Base-by-base conservation (phyloP, 352 stramenopile species). In the Phytophthora sansomeana region DNA sequence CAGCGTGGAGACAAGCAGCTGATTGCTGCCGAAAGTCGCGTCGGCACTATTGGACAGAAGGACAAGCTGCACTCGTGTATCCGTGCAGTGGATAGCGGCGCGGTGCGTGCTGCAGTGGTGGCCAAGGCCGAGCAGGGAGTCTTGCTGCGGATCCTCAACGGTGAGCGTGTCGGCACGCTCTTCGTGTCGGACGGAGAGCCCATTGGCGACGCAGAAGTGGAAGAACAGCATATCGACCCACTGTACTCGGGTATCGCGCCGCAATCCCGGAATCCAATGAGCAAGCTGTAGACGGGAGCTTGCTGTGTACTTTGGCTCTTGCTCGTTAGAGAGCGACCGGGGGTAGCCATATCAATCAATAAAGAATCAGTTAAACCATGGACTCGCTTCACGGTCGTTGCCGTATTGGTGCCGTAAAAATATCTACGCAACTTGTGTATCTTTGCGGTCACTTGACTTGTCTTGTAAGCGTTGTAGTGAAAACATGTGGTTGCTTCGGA, bases 1-100 rank as follows among this genome's bases (percentile, higher is more conserved):
- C 68, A 67, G 16, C 73, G 77, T 5, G 66, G 69, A 2, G 67
- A 87, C 50, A 79, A 85, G 32, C 73, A 80, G 7, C 24, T 76
- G 17, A 70, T 89, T 48, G 72, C 69, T 5, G 30, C 69, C 0
- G 79, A 89, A 30, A 93, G 84, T 19, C 83, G 83, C 16, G 79
- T 91, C 10, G 82, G 85, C 5, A 54, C 72, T 0, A 70, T 92
- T 5, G 87, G 87, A 19, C 87, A 95, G 71, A 85, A 80, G 44
- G 87, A 95, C 75, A 95, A 95, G 66, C 72, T 92, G 10, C 68
- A 91, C 69, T 89, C 87, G 51, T 93, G 82, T 65, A 88, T 95
- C 42, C 83, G 84, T 39, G 87, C 84, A 7, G 84, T 95, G 14
- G 81, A 95, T 39, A 92, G 80, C 30, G 82, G 87, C 29, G 61